Percentiles rank a stretch among this genome's conserved stretches.
Conservation (phyloP, 306 rosid species). For the Quercus ilex region DNA sequence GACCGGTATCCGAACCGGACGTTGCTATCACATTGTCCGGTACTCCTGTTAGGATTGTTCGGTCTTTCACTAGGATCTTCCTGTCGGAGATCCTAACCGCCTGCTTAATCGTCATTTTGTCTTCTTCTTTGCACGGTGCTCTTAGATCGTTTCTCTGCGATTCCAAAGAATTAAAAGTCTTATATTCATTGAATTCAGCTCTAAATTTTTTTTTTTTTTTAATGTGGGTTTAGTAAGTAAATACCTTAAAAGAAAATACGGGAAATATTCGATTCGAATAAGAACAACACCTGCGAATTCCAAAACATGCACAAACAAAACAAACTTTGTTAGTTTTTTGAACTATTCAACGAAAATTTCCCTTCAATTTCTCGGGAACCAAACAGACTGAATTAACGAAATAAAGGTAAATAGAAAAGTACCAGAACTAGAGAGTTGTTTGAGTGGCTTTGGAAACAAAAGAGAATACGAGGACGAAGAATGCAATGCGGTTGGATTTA, state of each 20-base stretch:
- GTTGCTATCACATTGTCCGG: constrained; percentile 66
- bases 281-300: constrained; percentile 32
- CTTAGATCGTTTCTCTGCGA: constrained; percentile 31
- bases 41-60: constrained; percentile 67
- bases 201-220: too few relatives aligned
- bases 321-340: constrained; percentile 30
- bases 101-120: constrained; percentile 73
- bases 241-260: constrained; percentile 47
- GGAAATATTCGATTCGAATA: constrained; percentile 18
- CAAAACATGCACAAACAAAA: constrained; percentile 40
- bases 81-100: constrained; percentile 55
- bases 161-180: neutral
- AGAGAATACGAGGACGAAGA: constrained; percentile 5
- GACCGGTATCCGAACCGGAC: constrained; percentile 51
- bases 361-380: constrained; percentile 6
- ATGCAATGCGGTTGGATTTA: constrained; percentile 9
- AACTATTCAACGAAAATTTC: neutral
- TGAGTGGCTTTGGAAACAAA: neutral
- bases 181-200: neutral
- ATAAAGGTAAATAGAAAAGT: neutral
- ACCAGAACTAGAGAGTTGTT: constrained; percentile 45
- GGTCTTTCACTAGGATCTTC: constrained; percentile 57
- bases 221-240: neutral
- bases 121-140: neutral
- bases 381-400: neutral